Evolutionary conservation across 1,139 yeast genomes (phyloP).

Genomic region (Barnettozyma hawaiiensis): DNA sequence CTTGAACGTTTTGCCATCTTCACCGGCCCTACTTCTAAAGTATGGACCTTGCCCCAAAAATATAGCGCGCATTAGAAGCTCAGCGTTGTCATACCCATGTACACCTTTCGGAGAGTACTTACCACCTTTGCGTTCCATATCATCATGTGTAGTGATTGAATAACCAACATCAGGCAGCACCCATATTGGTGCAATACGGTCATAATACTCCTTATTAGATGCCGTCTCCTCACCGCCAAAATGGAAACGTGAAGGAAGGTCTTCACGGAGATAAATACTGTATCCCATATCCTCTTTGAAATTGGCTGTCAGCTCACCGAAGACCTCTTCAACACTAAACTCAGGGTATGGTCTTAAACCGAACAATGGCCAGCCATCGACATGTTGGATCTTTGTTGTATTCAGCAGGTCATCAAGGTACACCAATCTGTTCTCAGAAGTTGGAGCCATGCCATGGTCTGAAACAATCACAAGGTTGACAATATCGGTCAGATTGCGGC

Average conservation of each 20-base stretch:
- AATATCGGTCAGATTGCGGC: constrained; percentile 54
- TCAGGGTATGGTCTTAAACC: constrained; percentile 59
- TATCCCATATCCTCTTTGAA: constrained; percentile 28
- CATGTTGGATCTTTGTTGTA: constrained; percentile 45
- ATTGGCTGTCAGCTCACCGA: constrained; percentile 27
- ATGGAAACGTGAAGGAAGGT: constrained; percentile 58
- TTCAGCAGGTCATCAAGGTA: constrained; percentile 67
- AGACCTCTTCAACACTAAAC: constrained; percentile 34
- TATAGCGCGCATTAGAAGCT: constrained; percentile 74
- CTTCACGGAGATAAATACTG: constrained; percentile 48
- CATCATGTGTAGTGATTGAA: constrained; percentile 59
- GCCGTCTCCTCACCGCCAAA: constrained; percentile 46
- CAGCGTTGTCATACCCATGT: constrained; percentile 79
- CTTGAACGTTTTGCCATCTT: constrained; percentile 22
- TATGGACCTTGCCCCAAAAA: constrained; percentile 82
- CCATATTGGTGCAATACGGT: constrained; percentile 82
- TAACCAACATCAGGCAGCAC: constrained; percentile 79
- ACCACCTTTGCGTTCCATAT: constrained; percentile 43
- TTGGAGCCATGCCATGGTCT: constrained; percentile 94
- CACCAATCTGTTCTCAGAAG: constrained; percentile 55
- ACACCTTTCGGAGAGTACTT: constrained; percentile 67
- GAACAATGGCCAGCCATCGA: constrained; percentile 87
- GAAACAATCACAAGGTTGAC: constrained; percentile 76
- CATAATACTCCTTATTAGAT: constrained; percentile 37
- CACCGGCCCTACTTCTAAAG: constrained; percentile 35